A percentile compares a stretch with the other conserved stretches of the same genome.
Conservation (phyloP, 768 basidiomycete species). For the Brasilioporus rufonigricans region DNA sequence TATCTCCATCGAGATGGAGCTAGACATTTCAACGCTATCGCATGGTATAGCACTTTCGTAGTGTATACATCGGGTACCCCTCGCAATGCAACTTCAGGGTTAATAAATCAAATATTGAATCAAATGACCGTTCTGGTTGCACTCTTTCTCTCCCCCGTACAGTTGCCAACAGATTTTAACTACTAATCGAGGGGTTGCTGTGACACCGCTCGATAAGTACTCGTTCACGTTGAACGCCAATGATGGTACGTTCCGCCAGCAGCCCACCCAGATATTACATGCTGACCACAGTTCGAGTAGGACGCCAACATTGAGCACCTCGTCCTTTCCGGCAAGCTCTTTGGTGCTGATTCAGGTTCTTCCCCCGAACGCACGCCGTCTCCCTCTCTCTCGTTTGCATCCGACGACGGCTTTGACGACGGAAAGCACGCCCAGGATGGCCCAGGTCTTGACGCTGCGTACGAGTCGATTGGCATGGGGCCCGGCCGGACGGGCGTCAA, state of each 20-base stretch:
- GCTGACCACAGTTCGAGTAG: constrained; percentile 16
- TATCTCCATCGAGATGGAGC: constrained; percentile 22
- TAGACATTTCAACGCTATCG: constrained; percentile 13
- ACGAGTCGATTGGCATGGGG: constrained; percentile 78
- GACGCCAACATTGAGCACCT: constrained; percentile 62
- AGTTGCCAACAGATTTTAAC: too few relatives aligned
- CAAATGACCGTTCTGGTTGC: not conserved
- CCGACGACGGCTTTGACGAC: constrained; percentile 37
- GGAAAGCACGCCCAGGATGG: constrained; percentile 34
- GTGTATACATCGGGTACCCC: constrained; percentile 2
- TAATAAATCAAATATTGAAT: not conserved
- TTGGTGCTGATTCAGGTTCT: constrained; percentile 51
- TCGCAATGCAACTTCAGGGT: not conserved
- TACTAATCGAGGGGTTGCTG: too few relatives aligned
- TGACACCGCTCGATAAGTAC: constrained; percentile 17
- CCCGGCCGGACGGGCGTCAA: constrained; percentile 87
- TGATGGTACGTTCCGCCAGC: constrained; percentile 16
- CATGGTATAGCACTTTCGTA: constrained; percentile 4
- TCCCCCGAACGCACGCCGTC: constrained; percentile 68
- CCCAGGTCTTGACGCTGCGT: not conserved
- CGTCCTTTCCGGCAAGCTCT: constrained; percentile 76
- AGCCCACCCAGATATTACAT: not conserved
- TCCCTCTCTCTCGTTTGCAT: constrained; percentile 34
- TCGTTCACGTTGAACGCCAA: not conserved
- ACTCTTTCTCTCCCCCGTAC: too few relatives aligned